Evolutionary conservation across 352 stramenopile species (phyloP).

Genomic region (Pseudoperonospora humuli): DNA sequence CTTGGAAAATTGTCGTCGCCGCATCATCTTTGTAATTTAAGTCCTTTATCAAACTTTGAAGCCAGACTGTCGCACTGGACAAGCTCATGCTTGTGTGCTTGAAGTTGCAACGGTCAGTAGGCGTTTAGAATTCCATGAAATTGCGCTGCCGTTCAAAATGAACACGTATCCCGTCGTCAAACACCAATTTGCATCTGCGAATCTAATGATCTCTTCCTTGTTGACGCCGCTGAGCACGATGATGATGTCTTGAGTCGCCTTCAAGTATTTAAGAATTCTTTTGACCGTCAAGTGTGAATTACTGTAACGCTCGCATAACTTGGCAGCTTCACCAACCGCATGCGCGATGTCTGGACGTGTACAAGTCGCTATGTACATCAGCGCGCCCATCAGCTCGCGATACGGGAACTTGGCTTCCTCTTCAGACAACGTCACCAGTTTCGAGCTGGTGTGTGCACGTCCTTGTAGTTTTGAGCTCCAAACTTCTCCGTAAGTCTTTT

Average conservation of each 20-base stretch:
- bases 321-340: not conserved
- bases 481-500: not conserved
- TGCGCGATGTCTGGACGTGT: not conserved
- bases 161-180: not conserved
- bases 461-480: not conserved
- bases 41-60: constrained; percentile 8
- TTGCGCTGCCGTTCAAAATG: not conserved
- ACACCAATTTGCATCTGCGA: not conserved
- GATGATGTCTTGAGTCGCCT: not conserved
- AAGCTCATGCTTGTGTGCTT: constrained; percentile 18
- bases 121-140: constrained; percentile 7
- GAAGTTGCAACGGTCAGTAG: constrained; percentile 19
- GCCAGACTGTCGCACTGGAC: constrained; percentile 3
- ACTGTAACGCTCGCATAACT: not conserved
- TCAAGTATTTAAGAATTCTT: not conserved
- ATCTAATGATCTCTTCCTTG: not conserved
- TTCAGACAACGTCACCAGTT: not conserved
- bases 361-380: not conserved
- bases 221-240: not conserved
- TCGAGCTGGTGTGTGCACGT: constrained; percentile 2
- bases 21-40: not conserved
- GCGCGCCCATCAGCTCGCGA: not conserved
- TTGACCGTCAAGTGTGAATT: not conserved
- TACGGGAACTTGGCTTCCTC: not conserved
- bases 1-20: constrained; percentile 9